These are phyloP conservation scores for Arachnopeziza araneosa DNA, from an alignment of 2,329 filamentous ascomycete genomes.

Conservation along the genomic window DNA sequence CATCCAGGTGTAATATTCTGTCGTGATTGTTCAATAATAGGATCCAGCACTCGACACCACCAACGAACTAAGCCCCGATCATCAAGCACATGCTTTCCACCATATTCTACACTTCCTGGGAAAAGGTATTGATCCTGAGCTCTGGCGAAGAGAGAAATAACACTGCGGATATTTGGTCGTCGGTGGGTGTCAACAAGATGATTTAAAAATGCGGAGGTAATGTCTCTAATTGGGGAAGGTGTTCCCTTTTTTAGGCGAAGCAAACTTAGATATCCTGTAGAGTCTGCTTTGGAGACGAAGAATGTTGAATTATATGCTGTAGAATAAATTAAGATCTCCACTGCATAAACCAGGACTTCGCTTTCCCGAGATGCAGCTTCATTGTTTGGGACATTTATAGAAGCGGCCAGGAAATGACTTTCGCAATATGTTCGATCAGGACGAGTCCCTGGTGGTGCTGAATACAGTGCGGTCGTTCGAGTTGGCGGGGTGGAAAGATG, in stretches of 20 bases:
- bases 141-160: conserved; percentile 87
- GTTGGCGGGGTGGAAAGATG: conserved; percentile 84
- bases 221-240: conserved; percentile 66
- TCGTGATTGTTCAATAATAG: conserved; percentile 45
- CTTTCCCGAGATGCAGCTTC: conserved; percentile 19
- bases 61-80: conserved; percentile 87
- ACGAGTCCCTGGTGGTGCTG: conserved; percentile 64
- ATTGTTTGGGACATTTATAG: conserved; percentile 33
- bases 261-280: conserved; percentile 76
- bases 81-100: conserved; percentile 82
- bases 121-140: conserved; percentile 94
- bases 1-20: conserved; percentile 27
- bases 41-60: conserved; percentile 89
- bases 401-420: conserved; percentile 68
- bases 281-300: conserved; percentile 96
- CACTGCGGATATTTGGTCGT: conserved; percentile 59
- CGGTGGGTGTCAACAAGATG: conserved; percentile 66
- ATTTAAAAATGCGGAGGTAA: conserved; percentile 69
- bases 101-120: conserved; percentile 81
- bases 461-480: conserved; percentile 69
- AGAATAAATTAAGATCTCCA: conserved; percentile 84
- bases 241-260: conserved; percentile 57
- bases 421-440: conserved; percentile 80
- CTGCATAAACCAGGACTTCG: conserved; percentile 66
- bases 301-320: conserved; percentile 76